Evolutionary conservation across 2,329 filamentous ascomycete genomes (phyloP), one percentile per base, ranked within the genome.

Genomic region (Elsinoe batatas): DNA sequence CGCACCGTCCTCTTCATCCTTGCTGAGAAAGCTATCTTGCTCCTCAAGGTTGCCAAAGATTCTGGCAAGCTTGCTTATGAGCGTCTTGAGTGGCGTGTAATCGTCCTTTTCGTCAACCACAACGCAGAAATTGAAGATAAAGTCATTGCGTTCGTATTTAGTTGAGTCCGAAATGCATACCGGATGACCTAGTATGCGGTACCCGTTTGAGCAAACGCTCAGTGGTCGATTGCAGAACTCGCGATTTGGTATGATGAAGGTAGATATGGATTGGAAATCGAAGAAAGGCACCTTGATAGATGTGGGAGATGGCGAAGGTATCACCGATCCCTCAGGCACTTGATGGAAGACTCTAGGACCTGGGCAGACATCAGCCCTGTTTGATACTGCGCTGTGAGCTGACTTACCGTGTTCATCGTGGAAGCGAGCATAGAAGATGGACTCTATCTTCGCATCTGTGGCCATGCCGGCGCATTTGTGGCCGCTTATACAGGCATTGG

Each of bases 71-170:
- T 95, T 88, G 61, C 86, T 78, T 54, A 95, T 89, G 32, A 97
- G 87, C 60, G 84, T 84, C 69, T 64, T 58, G 63, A 65, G 68
- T 33, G 60, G 56, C 33, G 91, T 88, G 68, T 94, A 87, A 3
- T 68, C 68, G 12, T 79, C 75, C 33, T 79, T 75, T 56, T 83
- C 79, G 51, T 86, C 80, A 50, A 95, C 77, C 26, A 95, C 85
- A 43, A 97, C 76, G 58, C 89, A 90, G 67, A 97, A 95, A 71
- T 97, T 97, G 80, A 97, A 98, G 67, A 96, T 95, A 76, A 96
- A 97, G 70, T 95, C 88, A 71, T 95, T 95, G 67, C 97, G 95
- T 62, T 85, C 85, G 56, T 83, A 79, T 61, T 90, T 81, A 38
- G 84, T 58, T 10, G 68, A 62, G 61, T 89, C 80, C 53, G 85